A percentile compares a stretch with the other conserved stretches of the same genome.
These are phyloP conservation scores for Phycomyces nitens DNA, from an alignment of 192 early-diverging fungal species.

Conservation along the genomic window DNA sequence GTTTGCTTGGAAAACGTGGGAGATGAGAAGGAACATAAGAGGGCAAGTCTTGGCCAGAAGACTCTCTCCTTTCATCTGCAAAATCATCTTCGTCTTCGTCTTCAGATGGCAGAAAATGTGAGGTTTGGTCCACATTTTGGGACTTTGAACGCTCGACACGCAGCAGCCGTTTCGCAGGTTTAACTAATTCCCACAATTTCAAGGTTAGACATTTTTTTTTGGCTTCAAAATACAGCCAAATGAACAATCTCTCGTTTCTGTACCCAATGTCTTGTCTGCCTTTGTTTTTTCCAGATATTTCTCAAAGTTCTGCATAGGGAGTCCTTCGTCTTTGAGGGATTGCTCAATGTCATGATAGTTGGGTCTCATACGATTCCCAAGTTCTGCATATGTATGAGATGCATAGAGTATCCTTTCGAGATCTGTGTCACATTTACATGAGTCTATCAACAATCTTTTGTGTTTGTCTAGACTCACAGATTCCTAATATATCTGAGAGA, in stretches of 20 bases:
- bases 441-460: neutral
- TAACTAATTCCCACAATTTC: neutral
- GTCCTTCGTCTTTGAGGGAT: slow-evolving; percentile 39
- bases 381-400: slow-evolving; percentile 48
- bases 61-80: slow-evolving; percentile 16
- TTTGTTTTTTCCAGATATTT: slow-evolving; percentile 23
- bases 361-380: slow-evolving; percentile 46
- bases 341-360: slow-evolving; percentile 49
- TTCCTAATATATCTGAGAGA: slow-evolving; percentile 35
- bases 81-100: slow-evolving; percentile 33
- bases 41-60: slow-evolving; percentile 22
- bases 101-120: slow-evolving; percentile 38
- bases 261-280: slow-evolving; percentile 5
- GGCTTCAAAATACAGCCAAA: too few species aligned
- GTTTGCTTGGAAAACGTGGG: slow-evolving; percentile 51
- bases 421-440: slow-evolving; percentile 25
- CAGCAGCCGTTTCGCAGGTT: neutral
- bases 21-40: slow-evolving; percentile 48
- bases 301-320: slow-evolving; percentile 36
- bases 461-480: slow-evolving; percentile 29
- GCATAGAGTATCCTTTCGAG: slow-evolving; percentile 43
- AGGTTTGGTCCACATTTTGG: slow-evolving; percentile 19
- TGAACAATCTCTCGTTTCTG: too few species aligned
- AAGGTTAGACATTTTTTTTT: too few species aligned
- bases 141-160: slow-evolving; percentile 4